Evolutionary conservation across 306 rosid species (phyloP).

Genomic region (Morella rubra): DNA sequence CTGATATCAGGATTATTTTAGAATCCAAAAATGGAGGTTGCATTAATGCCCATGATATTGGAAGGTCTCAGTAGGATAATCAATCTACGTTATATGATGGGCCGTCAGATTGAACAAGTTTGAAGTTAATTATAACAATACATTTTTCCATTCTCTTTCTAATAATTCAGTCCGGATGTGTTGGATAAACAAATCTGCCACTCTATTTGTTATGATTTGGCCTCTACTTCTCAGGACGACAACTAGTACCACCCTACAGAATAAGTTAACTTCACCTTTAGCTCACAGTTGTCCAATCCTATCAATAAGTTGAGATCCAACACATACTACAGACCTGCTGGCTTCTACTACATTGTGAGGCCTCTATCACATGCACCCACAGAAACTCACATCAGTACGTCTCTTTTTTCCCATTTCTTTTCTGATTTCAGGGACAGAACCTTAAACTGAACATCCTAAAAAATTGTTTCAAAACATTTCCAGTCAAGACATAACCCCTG

Average conservation of each 20-base stretch:
- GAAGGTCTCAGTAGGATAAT: conserved; percentile 6
- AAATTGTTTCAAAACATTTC: not conserved
- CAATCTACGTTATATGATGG: conserved; percentile 2
- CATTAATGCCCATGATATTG: not conserved
- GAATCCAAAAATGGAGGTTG: not conserved
- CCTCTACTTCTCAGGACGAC: not conserved
- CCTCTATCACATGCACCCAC: conserved; percentile 83
- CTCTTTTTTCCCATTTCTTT: not conserved
- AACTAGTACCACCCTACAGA: not conserved
- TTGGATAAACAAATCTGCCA: not conserved
- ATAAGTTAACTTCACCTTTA: not conserved
- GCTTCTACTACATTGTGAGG: conserved; percentile 93
- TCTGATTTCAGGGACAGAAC: not conserved
- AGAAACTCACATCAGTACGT: not conserved
- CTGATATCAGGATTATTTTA: not conserved
- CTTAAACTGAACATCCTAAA: not conserved
- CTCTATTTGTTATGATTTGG: not conserved
- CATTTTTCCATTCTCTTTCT: not conserved
- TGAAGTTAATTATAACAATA: not conserved
- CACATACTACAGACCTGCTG: conserved; percentile 72
- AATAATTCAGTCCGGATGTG: not conserved
- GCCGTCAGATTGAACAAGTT: conserved; percentile 12
- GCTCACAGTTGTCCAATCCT: not conserved
- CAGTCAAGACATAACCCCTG: not conserved
- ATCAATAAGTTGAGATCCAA: not conserved